Evolutionary conservation across 176 grass and related monocot genomes (phyloP).

Genomic region (Urochloa ruziziensis): DNA sequence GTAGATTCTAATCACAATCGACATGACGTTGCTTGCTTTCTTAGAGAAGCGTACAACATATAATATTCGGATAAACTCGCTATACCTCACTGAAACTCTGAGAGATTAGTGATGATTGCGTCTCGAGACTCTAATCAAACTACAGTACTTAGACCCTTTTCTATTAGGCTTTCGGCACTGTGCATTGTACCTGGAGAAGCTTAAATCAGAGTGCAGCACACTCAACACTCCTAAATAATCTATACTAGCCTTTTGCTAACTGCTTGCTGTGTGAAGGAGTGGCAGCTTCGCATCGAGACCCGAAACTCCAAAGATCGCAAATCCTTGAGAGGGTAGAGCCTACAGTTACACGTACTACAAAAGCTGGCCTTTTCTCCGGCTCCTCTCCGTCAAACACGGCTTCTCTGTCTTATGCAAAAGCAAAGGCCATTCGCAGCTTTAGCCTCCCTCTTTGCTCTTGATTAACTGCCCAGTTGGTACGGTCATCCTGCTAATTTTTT

Average conservation of each 20-base stretch:
- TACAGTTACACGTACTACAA: not conserved
- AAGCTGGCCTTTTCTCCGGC: not conserved
- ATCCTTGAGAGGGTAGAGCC: not conserved
- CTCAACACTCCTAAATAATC: not conserved
- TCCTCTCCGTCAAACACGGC: constrained; percentile 36
- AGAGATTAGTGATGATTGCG: not conserved
- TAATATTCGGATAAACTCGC: not conserved
- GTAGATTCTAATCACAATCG: not conserved
- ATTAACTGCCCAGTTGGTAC: constrained; percentile 12
- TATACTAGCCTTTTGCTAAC: not conserved
- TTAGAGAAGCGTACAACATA: no score
- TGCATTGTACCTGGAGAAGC: not conserved
- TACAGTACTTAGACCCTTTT: not conserved
- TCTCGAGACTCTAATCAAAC: not conserved
- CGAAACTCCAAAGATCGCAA: not conserved
- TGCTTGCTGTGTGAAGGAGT: not conserved
- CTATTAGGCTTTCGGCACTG: not conserved
- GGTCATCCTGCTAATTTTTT: not conserved
- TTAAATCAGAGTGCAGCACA: not conserved
- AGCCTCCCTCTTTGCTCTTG: not conserved
- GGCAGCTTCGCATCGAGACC: constrained; percentile 17
- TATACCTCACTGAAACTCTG: not conserved
- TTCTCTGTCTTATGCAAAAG: constrained; percentile 9
- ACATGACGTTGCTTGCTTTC: not conserved
- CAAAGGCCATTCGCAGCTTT: constrained; percentile 15